These are phyloP conservation scores for Xylariaceae sp. DNA, from an alignment of 2,329 filamentous ascomycete species.

Conservation along the genomic window DNA sequence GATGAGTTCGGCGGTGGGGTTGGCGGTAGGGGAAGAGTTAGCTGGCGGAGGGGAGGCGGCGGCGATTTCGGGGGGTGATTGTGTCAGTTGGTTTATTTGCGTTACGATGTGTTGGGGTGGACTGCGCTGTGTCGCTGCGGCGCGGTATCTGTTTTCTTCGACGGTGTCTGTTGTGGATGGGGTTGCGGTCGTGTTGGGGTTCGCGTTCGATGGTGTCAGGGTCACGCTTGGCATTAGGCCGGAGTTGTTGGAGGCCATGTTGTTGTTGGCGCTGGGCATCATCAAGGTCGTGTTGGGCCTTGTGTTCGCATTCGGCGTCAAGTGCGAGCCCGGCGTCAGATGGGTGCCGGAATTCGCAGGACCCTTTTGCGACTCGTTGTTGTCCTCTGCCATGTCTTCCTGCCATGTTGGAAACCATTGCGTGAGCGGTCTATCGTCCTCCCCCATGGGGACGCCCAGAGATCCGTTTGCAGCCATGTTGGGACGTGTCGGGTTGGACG, in stretches of 20 bases:
- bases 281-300: neutral
- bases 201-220: neutral
- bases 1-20: neutral
- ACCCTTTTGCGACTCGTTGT: slow-evolving; percentile 3
- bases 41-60: neutral
- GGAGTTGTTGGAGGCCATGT: too few relatives aligned
- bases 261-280: neutral
- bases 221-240: neutral
- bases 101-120: slow-evolving; percentile 1
- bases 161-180: neutral
- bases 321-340: neutral
- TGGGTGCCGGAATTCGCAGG: neutral
- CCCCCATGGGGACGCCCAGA: neutral
- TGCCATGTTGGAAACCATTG: slow-evolving; percentile 18
- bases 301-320: neutral
- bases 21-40: neutral
- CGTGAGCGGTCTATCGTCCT: slow-evolving; percentile 16
- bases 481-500: slow-evolving; percentile 14
- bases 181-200: neutral
- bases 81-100: neutral
- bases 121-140: neutral
- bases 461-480: neutral
- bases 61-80: neutral
- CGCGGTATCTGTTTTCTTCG: slow-evolving; percentile 5
- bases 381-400: slow-evolving; percentile 1